Evolutionary conservation across 2,329 filamentous ascomycete species (phyloP).

Genomic region (Alternaria viburni): DNA sequence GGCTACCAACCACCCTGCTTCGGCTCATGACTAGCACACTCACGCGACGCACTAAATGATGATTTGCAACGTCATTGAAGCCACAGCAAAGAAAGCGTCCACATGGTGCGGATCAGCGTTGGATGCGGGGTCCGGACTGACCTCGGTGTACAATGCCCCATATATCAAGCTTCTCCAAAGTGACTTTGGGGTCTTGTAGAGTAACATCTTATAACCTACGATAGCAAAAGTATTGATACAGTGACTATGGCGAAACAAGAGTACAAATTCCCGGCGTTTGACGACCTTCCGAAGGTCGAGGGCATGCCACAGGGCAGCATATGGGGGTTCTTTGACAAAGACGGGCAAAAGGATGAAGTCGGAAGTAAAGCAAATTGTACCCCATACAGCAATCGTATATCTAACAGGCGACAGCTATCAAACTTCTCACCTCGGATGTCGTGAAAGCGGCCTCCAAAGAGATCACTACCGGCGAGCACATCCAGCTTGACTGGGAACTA

Average conservation of each 20-base stretch:
- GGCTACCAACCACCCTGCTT: neutral
- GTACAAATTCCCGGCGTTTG: constrained; percentile 40
- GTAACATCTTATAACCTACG: neutral
- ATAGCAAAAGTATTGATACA: neutral
- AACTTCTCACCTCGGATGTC: constrained; percentile 58
- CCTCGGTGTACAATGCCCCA: neutral
- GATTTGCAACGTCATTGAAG: neutral
- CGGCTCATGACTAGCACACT: neutral
- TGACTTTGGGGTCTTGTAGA: neutral
- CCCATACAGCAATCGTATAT: neutral
- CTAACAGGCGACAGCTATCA: constrained; percentile 39
- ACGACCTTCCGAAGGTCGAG: constrained; percentile 39
- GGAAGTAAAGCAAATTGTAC: constrained; percentile 50
- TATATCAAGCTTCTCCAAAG: neutral
- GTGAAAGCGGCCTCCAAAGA: constrained; percentile 58
- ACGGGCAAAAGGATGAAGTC: constrained; percentile 57
- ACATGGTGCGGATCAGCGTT: neutral
- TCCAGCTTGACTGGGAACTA: constrained; percentile 63
- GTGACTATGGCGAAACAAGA: constrained; percentile 13
- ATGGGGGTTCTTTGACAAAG: constrained; percentile 45
- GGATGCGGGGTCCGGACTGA: constrained; percentile 4
- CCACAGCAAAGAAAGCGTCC: neutral
- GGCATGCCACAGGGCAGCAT: constrained; percentile 42
- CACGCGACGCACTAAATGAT: neutral
- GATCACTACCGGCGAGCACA: constrained; percentile 59